phyloP scores from a whole-genome alignment of 2,329 filamentous ascomycete species.

The Xylariaceae sp. region DNA sequence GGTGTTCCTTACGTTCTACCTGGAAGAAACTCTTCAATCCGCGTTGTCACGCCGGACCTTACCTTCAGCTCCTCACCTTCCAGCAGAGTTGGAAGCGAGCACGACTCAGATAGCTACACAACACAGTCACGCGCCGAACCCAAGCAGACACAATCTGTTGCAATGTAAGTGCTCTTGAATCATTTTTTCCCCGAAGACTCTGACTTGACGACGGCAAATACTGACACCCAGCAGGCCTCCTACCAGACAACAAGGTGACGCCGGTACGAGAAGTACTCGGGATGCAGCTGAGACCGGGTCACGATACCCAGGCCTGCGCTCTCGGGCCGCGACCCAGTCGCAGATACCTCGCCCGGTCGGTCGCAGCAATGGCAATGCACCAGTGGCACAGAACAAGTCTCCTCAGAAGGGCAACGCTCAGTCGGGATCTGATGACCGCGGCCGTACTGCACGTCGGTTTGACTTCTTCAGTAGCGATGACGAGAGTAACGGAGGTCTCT shows the following conservation, averaged over 20 bases:
- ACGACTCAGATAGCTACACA: too few species aligned
- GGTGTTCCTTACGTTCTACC: slow-evolving; percentile 1
- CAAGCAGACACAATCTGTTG: neutral
- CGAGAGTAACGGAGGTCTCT: neutral
- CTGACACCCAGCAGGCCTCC: slow-evolving; percentile 6
- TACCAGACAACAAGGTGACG: slow-evolving; percentile 2
- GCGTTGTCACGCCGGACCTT: slow-evolving; percentile 14
- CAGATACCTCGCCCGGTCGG: neutral
- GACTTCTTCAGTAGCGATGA: slow-evolving; percentile 18
- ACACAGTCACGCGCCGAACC: neutral
- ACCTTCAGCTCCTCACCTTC: slow-evolving; percentile 4
- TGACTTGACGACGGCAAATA: neutral
- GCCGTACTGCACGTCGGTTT: slow-evolving; percentile 14
- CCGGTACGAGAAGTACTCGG: neutral
- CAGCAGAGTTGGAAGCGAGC: too few species aligned
- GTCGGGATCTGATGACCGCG: slow-evolving; percentile 6
- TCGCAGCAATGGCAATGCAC: too few species aligned
- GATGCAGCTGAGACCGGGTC: neutral
- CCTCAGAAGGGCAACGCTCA: neutral
- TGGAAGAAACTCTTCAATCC: slow-evolving; percentile 10
- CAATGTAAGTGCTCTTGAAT: slow-evolving; percentile 7
- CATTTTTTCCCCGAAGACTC: too few species aligned
- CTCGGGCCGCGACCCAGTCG: slow-evolving; percentile 1
- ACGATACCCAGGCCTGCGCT: slow-evolving; percentile 3
- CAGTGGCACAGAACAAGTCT: neutral